Evolutionary conservation across 805 yeast genomes (phyloP).

Genomic region (Wickerhamiella bombiphila): DNA sequence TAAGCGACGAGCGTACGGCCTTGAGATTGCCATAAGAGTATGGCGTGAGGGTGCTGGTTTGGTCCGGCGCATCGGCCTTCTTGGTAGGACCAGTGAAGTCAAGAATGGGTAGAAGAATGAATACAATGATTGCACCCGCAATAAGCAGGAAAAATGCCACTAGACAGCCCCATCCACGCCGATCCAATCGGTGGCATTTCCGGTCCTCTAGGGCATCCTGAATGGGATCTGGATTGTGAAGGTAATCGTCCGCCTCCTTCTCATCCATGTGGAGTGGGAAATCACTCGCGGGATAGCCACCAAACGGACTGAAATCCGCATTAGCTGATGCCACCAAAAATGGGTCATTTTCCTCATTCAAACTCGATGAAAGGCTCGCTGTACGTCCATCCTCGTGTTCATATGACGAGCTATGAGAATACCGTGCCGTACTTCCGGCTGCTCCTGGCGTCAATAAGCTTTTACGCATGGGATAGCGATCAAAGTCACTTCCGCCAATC

Average conservation of each 20-base stretch:
- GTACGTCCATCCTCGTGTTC: slow-evolving; percentile 7
- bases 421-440: slow-evolving; percentile 5
- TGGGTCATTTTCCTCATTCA: slow-evolving; percentile 18
- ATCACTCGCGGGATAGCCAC: slow-evolving; percentile 88
- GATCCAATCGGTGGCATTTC: slow-evolving; percentile 23
- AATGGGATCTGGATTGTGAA: slow-evolving; percentile 93
- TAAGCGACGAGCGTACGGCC: slow-evolving; percentile 47
- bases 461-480: slow-evolving; percentile 24
- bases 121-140: slow-evolving; percentile 49
- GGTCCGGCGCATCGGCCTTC: slow-evolving; percentile 15
- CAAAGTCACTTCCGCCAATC: slow-evolving; percentile 20
- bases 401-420: slow-evolving; percentile 4
- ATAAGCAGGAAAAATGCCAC: slow-evolving; percentile 35
- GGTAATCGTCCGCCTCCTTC: slow-evolving; percentile 85
- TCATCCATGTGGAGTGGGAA: slow-evolving; percentile 88
- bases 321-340: slow-evolving; percentile 7
- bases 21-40: slow-evolving; percentile 44
- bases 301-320: slow-evolving; percentile 51
- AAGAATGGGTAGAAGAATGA: slow-evolving; percentile 67
- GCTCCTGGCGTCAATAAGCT: slow-evolving; percentile 10
- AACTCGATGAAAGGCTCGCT: slow-evolving; percentile 11
- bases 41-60: slow-evolving; percentile 32
- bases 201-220: slow-evolving; percentile 72
- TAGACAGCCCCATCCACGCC: slow-evolving; percentile 24
- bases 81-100: slow-evolving; percentile 60